Conservation (phyloP, 306 rosid species). For the Rosa lucieae region DNA sequence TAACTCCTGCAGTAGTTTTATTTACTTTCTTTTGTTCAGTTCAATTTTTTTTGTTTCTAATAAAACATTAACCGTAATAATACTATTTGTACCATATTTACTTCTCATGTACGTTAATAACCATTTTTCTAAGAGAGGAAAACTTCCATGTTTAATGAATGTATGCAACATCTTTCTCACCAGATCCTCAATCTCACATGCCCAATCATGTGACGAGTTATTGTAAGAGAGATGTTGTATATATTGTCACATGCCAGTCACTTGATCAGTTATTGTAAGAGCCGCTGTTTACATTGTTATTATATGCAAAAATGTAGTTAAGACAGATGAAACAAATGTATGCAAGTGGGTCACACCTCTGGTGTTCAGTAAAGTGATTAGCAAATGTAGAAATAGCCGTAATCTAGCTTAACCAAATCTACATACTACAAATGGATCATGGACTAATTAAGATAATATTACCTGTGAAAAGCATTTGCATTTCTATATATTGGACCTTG, state of each 20-base stretch:
- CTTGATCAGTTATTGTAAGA: background rate
- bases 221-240: background rate
- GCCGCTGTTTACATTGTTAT: too few species aligned
- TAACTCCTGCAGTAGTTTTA: constrained; percentile 30
- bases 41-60: background rate
- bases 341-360: too few species aligned
- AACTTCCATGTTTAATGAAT: background rate
- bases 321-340: background rate
- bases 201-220: background rate
- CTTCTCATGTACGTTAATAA: background rate
- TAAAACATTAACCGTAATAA: background rate
- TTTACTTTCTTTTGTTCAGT: background rate
- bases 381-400: background rate
- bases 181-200: background rate
- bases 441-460: background rate
- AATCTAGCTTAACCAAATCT: background rate
- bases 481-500: constrained; percentile 42
- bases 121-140: background rate
- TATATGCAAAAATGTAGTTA: background rate
- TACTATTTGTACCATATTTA: background rate
- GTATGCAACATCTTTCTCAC: background rate
- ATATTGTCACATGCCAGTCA: background rate
- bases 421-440: background rate
- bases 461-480: constrained; percentile 53
- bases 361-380: background rate